phyloP scores from a whole-genome alignment of 768 basidiomycete genomes.

The Mycena vitilis region DNA sequence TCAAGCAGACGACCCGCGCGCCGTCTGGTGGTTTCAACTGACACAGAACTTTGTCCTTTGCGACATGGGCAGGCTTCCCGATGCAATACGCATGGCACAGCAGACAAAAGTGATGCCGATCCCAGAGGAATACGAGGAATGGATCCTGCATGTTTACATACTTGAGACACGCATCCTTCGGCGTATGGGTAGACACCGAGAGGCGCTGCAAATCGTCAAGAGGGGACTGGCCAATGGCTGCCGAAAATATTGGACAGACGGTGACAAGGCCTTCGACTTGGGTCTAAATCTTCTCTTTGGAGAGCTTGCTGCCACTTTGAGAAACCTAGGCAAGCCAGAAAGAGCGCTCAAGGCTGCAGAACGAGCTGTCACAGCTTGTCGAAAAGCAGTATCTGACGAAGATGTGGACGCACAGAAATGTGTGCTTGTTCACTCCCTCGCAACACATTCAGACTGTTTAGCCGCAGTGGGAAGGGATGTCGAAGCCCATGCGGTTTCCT shows the following conservation, averaged over 20 bases:
- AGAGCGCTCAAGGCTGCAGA: constrained; percentile 8
- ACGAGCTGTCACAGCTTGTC: background rate
- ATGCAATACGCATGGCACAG: background rate
- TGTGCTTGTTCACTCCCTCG: background rate
- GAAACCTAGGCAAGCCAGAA: background rate
- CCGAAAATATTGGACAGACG: background rate
- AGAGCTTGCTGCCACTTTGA: background rate
- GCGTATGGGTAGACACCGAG: background rate
- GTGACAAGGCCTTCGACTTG: background rate
- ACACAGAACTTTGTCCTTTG: constrained; percentile 1
- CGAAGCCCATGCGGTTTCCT: background rate
- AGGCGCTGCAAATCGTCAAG: background rate
- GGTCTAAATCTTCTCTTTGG: background rate
- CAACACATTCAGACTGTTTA: constrained; percentile 12
- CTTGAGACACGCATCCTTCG: background rate
- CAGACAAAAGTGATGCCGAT: background rate
- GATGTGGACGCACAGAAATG: background rate
- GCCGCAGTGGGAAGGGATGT: constrained; percentile 5
- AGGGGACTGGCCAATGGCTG: background rate
- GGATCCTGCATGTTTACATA: background rate
- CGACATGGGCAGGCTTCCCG: constrained; percentile 6
- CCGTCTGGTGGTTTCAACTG: background rate
- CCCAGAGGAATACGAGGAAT: background rate
- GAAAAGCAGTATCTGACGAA: background rate
- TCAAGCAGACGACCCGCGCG: background rate